Evolutionary conservation across 192 early-diverging fungal species (phyloP), one percentile per base, ranked within the genome.

Genomic region (Paraglomus brasilianum): DNA sequence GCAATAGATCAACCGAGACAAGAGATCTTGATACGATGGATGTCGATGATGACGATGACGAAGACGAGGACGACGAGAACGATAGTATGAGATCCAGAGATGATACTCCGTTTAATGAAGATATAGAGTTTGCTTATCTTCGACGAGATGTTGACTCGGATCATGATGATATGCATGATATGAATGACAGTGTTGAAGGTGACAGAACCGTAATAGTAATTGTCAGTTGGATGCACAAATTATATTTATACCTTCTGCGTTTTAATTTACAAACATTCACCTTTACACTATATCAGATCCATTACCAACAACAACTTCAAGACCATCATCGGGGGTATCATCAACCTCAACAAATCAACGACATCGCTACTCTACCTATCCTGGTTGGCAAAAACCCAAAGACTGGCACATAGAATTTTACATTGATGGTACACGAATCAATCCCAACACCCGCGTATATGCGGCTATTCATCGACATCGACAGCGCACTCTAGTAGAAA

Each of bases 401-500:
- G 55, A 70, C 14, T 90, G 83, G 79, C 72, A 78, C 19, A 82
- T 93, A 50, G 74, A 81, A 49, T 92, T 93, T 60, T 78, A 75
- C 0, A 61, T 90, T 59, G 82, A 76, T 30, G 84, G 77, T 22
- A 49, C 61, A 4, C 79, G 75, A 0, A 72, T 85, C 49, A 71
- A 40, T 42, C 78, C 69, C 1, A 86, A 90, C 49, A 77, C 65
- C 42, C 91, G 89, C 5, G 82, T 93, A 0, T 91, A 90, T 77
- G 88, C 83, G 19, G 86, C 89, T 42, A 72, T 89, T 30, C 89
- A 86, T 61, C 74, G 77, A 5, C 69, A 69, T 66, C 47, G 60
- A 40, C 30, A 48, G 22, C 69, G 53, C 24, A 57, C 44, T 38
- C 36, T 69, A 7, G 51, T 66, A 5, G 61, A 66, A n/a, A 66